Base-by-base conservation (phyloP, 768 basidiomycete species). In the Clavaria fumosa region DNA sequence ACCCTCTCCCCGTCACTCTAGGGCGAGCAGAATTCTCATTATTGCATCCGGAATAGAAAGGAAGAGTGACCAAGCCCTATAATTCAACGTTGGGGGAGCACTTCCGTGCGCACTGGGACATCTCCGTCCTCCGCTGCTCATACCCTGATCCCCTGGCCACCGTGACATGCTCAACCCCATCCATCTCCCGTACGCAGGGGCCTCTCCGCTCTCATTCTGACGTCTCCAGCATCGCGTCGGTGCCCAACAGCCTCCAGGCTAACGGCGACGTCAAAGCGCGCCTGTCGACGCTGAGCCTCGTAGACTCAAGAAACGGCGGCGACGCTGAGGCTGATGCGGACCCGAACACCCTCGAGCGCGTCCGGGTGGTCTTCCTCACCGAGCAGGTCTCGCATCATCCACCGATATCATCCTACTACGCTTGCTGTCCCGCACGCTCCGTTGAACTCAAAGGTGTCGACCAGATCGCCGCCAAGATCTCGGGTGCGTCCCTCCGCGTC, bases 341-440 rank as follows among this genome's bases (percentile, higher is more conserved):
- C 11, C 37, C 41, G 18, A 31, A 37, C 14, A 46, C 42, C 22
- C 7, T 44, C 1, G 33, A 44, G 7, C 51, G 40, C 4, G 35
- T 52, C 11, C 79, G 86, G 23, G 72, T 91, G 31, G 70, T 74
- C 4, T 93, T 72, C 55, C 58, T 91, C 33, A 93, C 89, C 10
- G 91, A 95, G 55, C 91, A 95, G 57, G 77, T 96, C 33, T 95
- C 85, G 2, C 95, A 99, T 58, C 95, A 99, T 50, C 95, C 95
- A 0, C 95, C 95, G 2, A 73, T 96, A 21, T 93, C 88, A 1
- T 76, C 82, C 1, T 93, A 76, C 51, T 77, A 75, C 44, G 85
- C 81, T 5, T 44, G 61, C 3, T 91, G 85, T 54, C 86, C 90
- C 0, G 60, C 72, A 28, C 71, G 75, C 18, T 70, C 71, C 21